Evolutionary conservation across 495 filamentous ascomycete species (phyloP), one percentile per base, ranked within the genome.

Genomic region (Podospora pseudoanserina): DNA sequence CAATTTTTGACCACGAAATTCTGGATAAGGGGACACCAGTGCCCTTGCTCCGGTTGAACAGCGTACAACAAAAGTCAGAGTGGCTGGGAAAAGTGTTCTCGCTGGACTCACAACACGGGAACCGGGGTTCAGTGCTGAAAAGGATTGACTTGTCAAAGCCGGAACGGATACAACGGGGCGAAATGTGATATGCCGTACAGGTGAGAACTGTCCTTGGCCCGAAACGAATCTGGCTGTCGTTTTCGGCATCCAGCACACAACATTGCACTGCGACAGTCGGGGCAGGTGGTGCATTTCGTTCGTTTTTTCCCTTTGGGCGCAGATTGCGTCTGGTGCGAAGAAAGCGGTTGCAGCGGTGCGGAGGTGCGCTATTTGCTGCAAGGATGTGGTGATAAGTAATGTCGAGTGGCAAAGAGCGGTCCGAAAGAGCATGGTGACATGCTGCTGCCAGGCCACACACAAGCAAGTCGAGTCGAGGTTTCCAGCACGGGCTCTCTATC

Each of bases 321-420:
- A 11, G 39, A 49, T 49, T 49, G 39, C 39, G 39, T 13, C 13
- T 49, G 39, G 39, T 18, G 39, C 44, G 1, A 53, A 60, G 32
- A 49, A 39, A 4, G 39, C 13, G 39, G 39, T 49, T 13, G 39
- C 39, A 49, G 9, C 18, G 39, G 39, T 49, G 39, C 39, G 39
- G 39, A 63, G 49, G 39, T 69, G 71, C 66, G 69, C 71, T 64
- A 70, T 67, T 71, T 67, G 71, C 66, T 71, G 69, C 69, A 60
- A 63, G 71, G 66, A 65, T 67, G 71, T 69, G 66, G 64, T 68
- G 71, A 67, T 49, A 39, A 62, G 32, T 34, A 16, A 11, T 67
- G 26, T 60, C 66, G 66, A 63, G 71, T 64, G 68, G 70, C 70
- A 54, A 69, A 70, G 63, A 57, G 39, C 39, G 39, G 15, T 49